phyloP scores from a whole-genome alignment of 495 filamentous ascomycete species.

The Aspergillus saccharolyticus region DNA sequence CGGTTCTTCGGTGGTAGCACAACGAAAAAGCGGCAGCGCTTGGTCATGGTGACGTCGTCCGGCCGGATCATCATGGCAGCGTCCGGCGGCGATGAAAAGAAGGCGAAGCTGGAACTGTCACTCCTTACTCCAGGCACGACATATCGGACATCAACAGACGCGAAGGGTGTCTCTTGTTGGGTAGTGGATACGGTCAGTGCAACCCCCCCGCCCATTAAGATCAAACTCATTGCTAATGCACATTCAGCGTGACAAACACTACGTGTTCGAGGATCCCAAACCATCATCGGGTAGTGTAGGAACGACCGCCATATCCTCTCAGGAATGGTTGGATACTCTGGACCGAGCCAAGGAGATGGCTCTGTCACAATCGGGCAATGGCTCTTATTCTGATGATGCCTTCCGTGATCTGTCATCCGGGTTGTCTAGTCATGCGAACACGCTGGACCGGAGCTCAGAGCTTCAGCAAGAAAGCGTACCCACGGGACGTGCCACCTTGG shows the following conservation, averaged over 20 bases:
- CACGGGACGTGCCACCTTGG: slow-evolving; percentile 41
- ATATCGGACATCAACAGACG: slow-evolving; percentile 74
- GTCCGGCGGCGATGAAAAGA: slow-evolving; percentile 94
- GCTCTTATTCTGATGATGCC: slow-evolving; percentile 64
- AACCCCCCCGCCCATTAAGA: background rate
- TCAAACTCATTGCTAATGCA: slow-evolving; percentile 9
- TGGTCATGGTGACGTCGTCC: slow-evolving; percentile 93
- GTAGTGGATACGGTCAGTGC: slow-evolving; percentile 82
- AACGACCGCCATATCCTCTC: slow-evolving; percentile 48
- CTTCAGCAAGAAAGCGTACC: slow-evolving; percentile 30
- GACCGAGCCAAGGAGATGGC: slow-evolving; percentile 79
- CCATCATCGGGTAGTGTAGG: slow-evolving; percentile 47
- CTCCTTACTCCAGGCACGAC: slow-evolving; percentile 64
- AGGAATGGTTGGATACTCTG: slow-evolving; percentile 85
- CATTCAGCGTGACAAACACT: slow-evolving; percentile 77
- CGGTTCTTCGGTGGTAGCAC: slow-evolving; percentile 86
- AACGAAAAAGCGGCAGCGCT: slow-evolving; percentile 85
- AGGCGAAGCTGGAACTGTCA: slow-evolving; percentile 84
- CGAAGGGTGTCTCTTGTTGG: slow-evolving; percentile 82
- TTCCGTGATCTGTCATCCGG: slow-evolving; percentile 68
- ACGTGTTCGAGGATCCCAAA: slow-evolving; percentile 88
- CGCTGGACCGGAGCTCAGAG: slow-evolving; percentile 54
- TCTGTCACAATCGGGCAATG: slow-evolving; percentile 59
- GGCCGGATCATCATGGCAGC: slow-evolving; percentile 85
- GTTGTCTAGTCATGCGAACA: slow-evolving; percentile 71